phyloP scores from a whole-genome alignment of 306 rosid species.

The Glycine soja region DNA sequence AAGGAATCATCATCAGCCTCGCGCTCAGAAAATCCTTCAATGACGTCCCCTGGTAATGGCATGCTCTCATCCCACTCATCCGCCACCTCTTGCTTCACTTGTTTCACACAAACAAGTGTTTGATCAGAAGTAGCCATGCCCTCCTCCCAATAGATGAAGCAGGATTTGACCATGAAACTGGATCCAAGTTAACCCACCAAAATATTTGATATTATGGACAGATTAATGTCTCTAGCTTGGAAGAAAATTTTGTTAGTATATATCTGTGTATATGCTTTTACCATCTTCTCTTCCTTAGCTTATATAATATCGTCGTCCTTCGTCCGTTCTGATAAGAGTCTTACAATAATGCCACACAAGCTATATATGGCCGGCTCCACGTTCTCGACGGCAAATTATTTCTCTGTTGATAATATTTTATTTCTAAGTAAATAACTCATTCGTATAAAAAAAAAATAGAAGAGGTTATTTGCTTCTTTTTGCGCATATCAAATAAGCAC shows the following conservation, averaged over 20 bases:
- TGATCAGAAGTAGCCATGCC: conserved; percentile 48
- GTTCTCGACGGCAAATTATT: not conserved
- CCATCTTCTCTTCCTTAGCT: conserved; percentile 32
- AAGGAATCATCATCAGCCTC: conserved; percentile 53
- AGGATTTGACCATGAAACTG: conserved; percentile 9
- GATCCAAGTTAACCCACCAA: not conserved
- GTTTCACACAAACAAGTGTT: conserved; percentile 66
- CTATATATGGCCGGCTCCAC: conserved; percentile 40
- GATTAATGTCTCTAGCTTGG: not conserved
- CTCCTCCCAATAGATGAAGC: conserved; percentile 7
- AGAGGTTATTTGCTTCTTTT: too few relatives aligned
- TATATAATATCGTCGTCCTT: conserved; percentile 4
- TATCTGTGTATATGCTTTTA: conserved; percentile 33
- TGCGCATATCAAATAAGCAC: not conserved
- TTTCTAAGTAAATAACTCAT: not conserved
- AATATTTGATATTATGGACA: not conserved
- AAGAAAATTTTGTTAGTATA: too few relatives aligned
- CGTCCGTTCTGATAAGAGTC: not conserved
- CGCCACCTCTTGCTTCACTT: conserved; percentile 65
- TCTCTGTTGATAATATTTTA: not conserved
- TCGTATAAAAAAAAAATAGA: too few relatives aligned
- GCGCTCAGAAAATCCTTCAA: conserved; percentile 60
- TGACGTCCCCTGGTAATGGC: conserved; percentile 83
- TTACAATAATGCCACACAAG: conserved; percentile 31
- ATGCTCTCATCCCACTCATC: conserved; percentile 80